Base-by-base conservation (phyloP, 2,329 filamentous ascomycete genomes). In the Dissoconium aciculare region DNA sequence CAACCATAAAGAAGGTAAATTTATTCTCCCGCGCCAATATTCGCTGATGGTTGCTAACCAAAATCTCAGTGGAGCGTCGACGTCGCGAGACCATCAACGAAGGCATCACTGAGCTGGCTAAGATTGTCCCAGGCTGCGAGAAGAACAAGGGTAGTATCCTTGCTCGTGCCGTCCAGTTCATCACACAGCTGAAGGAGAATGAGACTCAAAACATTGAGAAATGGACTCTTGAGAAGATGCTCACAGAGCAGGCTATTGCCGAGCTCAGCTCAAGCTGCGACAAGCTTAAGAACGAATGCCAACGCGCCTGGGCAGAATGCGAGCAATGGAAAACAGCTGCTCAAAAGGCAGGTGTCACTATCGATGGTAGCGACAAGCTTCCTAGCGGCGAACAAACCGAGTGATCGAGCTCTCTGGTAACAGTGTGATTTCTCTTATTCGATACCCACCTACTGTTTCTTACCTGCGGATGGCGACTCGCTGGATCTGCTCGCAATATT, bases 101-200 rank as follows among this genome's bases (percentile, higher is more conserved):
- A 58, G 89, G 89, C 29, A 98, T 98, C 46, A 95, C 94, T 51
- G 89, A 95, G 57, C 71, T 98, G 16, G 82, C 87, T 44, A 95
- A 94, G 62, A 92, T 98, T 43, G 89, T 98, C 0, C 89, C 89
- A 0, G 84, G 84, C 10, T 94, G 87, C 49, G 89, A 98, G 59
- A 98, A 95, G 67, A 95, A 98, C 64, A 98, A 98, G 59, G 89
- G 89, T 1, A 91, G 84, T 2, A 95, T 98, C 41, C 64, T 98
- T 21, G 81, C 91, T 52, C 81, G 87, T 17, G 84, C 89, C 0
- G 87, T 94, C 6, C 76, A 83, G 41, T 95, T 93, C 61, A 95
- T 98, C 52, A 79, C 75, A 8, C 84, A 94, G 51, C 69, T 98
- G 11, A 91, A 89, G 54, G 84, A 94, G 54, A 91, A 93, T 45